phyloP scores from a whole-genome alignment of 768 basidiomycete genomes.

The Gymnopilus dilepis region DNA sequence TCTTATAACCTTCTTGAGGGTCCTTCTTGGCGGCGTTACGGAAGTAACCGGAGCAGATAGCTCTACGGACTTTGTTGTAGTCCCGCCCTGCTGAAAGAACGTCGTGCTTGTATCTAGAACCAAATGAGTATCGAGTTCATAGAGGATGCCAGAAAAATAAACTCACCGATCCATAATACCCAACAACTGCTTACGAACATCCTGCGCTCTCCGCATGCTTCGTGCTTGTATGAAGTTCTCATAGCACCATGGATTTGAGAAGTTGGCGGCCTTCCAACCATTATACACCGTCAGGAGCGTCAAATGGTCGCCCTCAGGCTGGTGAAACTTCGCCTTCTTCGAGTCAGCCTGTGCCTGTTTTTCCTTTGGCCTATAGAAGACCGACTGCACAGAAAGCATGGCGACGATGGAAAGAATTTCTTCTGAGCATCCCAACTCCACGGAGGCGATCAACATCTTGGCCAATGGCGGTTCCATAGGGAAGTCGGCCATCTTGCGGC shows the following conservation, averaged over 20 bases:
- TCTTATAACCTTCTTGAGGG: conserved; percentile 98
- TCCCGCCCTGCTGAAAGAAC: conserved; percentile 91
- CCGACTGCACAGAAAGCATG: conserved; percentile 95
- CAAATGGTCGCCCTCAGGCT: conserved; percentile 96
- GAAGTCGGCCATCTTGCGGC: conserved; percentile 99
- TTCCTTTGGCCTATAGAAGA: conserved; percentile 99
- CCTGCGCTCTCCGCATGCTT: conserved; percentile 96
- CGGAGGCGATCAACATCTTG: conserved; percentile 98
- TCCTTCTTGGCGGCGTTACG: conserved; percentile 99
- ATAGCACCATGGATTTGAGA: conserved; percentile 98
- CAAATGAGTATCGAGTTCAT: conserved; percentile 17
- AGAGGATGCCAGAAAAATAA: background rate
- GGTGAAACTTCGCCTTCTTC: conserved; percentile 99
- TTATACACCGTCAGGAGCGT: conserved; percentile 96
- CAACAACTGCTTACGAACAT: conserved; percentile 95
- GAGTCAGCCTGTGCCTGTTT: conserved; percentile 99
- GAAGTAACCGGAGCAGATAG: conserved; percentile 98
- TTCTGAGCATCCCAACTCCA: conserved; percentile 96
- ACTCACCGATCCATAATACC: conserved; percentile 98
- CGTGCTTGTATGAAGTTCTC: conserved; percentile 99
- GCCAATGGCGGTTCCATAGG: conserved; percentile 96
- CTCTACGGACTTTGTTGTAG: conserved; percentile 90
- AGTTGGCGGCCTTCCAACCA: conserved; percentile 96
- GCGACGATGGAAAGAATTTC: conserved; percentile 97
- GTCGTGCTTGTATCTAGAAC: conserved; percentile 90